These are phyloP conservation scores for Apiospora pterosperma DNA, from an alignment of 2,329 filamentous ascomycete species.

Conservation along the genomic window DNA sequence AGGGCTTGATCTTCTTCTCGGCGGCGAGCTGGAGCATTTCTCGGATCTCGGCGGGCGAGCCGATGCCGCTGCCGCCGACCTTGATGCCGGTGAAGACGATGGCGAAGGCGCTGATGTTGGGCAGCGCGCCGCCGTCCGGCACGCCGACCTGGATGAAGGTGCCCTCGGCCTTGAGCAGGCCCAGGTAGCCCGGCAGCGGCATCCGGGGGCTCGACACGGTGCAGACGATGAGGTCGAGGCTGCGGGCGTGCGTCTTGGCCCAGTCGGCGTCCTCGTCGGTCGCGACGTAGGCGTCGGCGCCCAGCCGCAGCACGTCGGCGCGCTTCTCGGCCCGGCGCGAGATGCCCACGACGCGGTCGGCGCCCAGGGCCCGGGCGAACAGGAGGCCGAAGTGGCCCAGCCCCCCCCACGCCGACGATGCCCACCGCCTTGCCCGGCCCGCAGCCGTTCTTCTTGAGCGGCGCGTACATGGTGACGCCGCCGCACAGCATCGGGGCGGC, in stretches of 20 bases:
- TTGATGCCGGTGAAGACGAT: conserved; percentile 26
- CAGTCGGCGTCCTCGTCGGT: conserved; percentile 2
- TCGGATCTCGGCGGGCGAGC: conserved; percentile 45
- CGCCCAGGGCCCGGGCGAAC: conserved; percentile 7
- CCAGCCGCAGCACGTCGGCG: conserved; percentile 2
- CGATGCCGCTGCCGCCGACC: conserved; percentile 37
- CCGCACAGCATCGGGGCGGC: conserved; percentile 8
- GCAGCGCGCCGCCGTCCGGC: conserved; percentile 1
- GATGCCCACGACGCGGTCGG: conserved; percentile 7
- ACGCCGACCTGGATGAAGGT: conserved; percentile 57
- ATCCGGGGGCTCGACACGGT: conserved; percentile 32
- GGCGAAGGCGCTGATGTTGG: conserved; percentile 3
- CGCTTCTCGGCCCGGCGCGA: conserved; percentile 6
- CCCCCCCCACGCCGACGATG: conserved; percentile 5
- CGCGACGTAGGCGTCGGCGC: conserved; percentile 5
- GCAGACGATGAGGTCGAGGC: conserved; percentile 6
- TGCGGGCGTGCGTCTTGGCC: not conserved
- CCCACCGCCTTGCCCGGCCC: conserved; percentile 7
- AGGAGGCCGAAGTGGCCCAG: conserved; percentile 7
- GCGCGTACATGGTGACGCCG: conserved; percentile 4
- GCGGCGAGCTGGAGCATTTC: conserved; percentile 52
- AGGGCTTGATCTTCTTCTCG: conserved; percentile 47
- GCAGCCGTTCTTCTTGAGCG: conserved; percentile 5
- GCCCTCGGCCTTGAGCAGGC: conserved; percentile 52
- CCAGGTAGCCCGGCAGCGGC: conserved; percentile 55